Evolutionary conservation across 2,329 filamentous ascomycete genomes (phyloP).

Genomic region (Sporothrix curviconia): DNA sequence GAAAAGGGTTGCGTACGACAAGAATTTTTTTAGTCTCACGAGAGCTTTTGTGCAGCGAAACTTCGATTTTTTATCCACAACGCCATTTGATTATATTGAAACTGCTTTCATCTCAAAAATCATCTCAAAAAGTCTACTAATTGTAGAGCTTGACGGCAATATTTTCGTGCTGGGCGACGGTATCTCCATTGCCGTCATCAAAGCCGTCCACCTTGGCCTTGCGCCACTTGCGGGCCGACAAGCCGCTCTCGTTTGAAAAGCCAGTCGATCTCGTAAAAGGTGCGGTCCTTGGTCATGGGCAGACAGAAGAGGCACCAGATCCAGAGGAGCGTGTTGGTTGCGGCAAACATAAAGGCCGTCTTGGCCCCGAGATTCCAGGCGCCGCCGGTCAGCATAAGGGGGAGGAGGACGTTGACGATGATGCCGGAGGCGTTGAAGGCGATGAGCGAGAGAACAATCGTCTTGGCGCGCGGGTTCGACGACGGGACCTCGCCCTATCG

Average conservation of each 20-base stretch:
- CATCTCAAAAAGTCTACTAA: too few relatives aligned
- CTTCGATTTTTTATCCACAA: too few relatives aligned
- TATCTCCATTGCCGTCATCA: background rate
- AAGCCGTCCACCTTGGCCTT: background rate
- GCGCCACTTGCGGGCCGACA: background rate
- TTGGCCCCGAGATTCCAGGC: background rate
- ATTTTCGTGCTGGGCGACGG: background rate
- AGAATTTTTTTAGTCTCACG: too few relatives aligned
- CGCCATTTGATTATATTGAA: too few relatives aligned
- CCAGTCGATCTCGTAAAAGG: background rate
- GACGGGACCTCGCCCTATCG: background rate
- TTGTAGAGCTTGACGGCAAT: background rate
- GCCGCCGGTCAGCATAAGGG: background rate
- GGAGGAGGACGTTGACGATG: background rate
- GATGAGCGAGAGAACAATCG: background rate
- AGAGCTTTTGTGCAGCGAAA: too few relatives aligned
- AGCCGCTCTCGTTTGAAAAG: background rate
- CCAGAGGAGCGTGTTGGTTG: background rate
- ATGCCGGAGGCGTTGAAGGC: background rate
- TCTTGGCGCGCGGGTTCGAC: background rate
- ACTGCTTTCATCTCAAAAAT: too few relatives aligned
- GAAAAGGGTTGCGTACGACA: too few relatives aligned
- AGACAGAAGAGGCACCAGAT: background rate
- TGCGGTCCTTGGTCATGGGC: background rate
- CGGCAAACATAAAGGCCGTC: background rate